phyloP scores from a whole-genome alignment of 495 filamentous ascomycete genomes.

The Oidiodendron maius region DNA sequence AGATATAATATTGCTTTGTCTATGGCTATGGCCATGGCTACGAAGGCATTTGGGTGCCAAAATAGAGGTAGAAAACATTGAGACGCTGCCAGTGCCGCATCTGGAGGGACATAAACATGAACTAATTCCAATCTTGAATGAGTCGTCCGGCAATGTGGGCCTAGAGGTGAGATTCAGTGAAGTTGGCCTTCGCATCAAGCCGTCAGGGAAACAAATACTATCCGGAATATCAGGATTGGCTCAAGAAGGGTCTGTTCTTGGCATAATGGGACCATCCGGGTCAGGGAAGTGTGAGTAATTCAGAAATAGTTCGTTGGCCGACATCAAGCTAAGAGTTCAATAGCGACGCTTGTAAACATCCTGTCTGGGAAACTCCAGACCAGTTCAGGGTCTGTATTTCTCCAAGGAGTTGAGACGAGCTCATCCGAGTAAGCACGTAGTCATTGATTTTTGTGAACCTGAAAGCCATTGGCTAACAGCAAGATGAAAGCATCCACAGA shows the following conservation, averaged over 20 bases:
- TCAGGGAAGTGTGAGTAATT: constrained; percentile 63
- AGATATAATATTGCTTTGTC: no score
- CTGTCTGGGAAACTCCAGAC: constrained; percentile 43
- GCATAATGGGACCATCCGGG: constrained; percentile 58
- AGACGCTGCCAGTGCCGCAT: constrained; percentile 22
- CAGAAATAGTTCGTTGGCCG: constrained; percentile 18
- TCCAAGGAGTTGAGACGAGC: constrained; percentile 42
- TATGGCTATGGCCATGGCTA: no score
- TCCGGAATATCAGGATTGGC: constrained; percentile 45
- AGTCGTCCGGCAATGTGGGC: constrained; percentile 38
- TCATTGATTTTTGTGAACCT: not conserved
- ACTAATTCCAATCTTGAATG: constrained; percentile 11
- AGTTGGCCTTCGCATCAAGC: constrained; percentile 38
- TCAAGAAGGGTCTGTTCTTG: constrained; percentile 30
- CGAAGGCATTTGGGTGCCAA: no score
- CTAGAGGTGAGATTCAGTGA: constrained; percentile 43
- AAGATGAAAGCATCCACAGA: no score
- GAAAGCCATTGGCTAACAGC: not conserved
- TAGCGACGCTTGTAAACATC: constrained; percentile 44
- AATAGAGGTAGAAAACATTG: constrained; percentile 22
- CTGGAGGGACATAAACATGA: constrained; percentile 12
- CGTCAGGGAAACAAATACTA: constrained; percentile 35
- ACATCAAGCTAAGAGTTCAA: not conserved
- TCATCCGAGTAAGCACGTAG: constrained; percentile 25
- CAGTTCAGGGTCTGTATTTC: constrained; percentile 35